Evolutionary conservation across 2,329 filamentous ascomycete species (phyloP).

Genomic region (Penicillium palitans): DNA sequence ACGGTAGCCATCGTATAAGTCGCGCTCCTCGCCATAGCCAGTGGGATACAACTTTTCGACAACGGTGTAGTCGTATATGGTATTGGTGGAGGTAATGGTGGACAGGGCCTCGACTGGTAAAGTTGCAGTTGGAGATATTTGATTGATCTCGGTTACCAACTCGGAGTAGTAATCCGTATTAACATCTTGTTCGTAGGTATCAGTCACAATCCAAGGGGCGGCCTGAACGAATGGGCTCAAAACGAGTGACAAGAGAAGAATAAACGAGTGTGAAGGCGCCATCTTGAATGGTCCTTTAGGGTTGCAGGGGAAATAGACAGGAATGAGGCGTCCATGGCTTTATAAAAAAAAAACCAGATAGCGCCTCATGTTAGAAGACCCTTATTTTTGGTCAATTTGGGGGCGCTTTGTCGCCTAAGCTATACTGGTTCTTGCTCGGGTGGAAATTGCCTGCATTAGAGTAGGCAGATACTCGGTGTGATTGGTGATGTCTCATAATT

Average conservation of each 20-base stretch:
- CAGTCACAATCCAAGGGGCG: conserved; percentile 35
- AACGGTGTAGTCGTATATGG: conserved; percentile 24
- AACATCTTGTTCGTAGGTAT: conserved; percentile 24
- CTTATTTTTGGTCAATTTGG: conserved; percentile 4
- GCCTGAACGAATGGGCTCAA: conserved; percentile 23
- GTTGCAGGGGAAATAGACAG: background rate
- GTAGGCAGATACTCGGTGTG: conserved; percentile 1
- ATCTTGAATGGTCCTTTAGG: conserved; percentile 16
- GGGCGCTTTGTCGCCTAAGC: conserved; percentile 2
- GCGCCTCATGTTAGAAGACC: conserved; percentile 8
- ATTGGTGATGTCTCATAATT: conserved; percentile 10
- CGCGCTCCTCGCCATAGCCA: conserved; percentile 18
- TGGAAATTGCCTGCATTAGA: conserved; percentile 11
- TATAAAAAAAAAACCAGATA: background rate
- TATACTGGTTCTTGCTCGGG: background rate
- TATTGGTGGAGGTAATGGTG: conserved; percentile 25
- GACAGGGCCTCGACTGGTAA: conserved; percentile 27
- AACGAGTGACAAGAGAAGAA: conserved; percentile 24
- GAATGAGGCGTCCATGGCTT: background rate
- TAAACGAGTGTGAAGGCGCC: conserved; percentile 29
- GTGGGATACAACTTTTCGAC: conserved; percentile 32
- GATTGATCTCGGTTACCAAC: conserved; percentile 14
- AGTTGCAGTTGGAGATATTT: conserved; percentile 27
- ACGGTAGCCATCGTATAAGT: conserved; percentile 1
- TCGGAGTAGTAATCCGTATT: conserved; percentile 12